Evolutionary conservation across 2,329 filamentous ascomycete genomes (phyloP).

Genomic region (Diatrype stigma): DNA sequence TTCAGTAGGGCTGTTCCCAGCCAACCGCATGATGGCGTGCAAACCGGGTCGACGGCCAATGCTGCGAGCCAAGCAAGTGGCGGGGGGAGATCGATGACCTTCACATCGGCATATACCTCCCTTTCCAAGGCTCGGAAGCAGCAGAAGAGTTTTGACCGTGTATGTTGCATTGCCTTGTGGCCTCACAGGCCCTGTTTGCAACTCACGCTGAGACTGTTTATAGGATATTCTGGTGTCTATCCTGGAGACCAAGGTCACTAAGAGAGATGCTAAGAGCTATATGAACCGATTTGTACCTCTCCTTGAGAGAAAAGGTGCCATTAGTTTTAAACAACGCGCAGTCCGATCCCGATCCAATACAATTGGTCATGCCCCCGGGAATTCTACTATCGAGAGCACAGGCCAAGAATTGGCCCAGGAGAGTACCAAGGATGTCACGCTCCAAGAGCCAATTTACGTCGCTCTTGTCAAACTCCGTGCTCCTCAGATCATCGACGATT

Average conservation of each 20-base stretch:
- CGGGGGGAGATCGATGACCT: constrained; percentile 22
- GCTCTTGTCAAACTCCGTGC: constrained; percentile 81
- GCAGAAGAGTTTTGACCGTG: constrained; percentile 44
- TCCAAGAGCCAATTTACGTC: constrained; percentile 52
- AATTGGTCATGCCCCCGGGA: constrained; percentile 1
- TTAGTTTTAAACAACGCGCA: constrained; percentile 26
- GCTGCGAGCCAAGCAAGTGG: constrained; percentile 19
- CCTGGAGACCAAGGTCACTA: constrained; percentile 83
- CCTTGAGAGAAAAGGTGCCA: constrained; percentile 29
- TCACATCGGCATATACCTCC: constrained; percentile 32
- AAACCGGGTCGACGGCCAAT: constrained; percentile 16
- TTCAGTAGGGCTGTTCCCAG: constrained; percentile 14
- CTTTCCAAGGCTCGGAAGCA: constrained; percentile 42
- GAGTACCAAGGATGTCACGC: constrained; percentile 39
- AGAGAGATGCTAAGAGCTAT: constrained; percentile 88
- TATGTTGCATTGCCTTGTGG: constrained; percentile 19
- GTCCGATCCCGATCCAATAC: constrained; percentile 20
- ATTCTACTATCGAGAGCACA: constrained; percentile 3
- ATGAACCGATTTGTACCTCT: constrained; percentile 69
- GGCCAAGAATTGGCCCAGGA: constrained; percentile 1
- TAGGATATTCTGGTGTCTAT: constrained; percentile 85
- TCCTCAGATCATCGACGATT: constrained; percentile 66
- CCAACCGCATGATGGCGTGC: constrained; percentile 17
- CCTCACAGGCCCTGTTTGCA: not conserved
- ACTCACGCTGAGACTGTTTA: constrained; percentile 6